Evolutionary conservation across 805 yeast species (phyloP).

Genomic region (Kregervanrija pseudodelftensis): DNA sequence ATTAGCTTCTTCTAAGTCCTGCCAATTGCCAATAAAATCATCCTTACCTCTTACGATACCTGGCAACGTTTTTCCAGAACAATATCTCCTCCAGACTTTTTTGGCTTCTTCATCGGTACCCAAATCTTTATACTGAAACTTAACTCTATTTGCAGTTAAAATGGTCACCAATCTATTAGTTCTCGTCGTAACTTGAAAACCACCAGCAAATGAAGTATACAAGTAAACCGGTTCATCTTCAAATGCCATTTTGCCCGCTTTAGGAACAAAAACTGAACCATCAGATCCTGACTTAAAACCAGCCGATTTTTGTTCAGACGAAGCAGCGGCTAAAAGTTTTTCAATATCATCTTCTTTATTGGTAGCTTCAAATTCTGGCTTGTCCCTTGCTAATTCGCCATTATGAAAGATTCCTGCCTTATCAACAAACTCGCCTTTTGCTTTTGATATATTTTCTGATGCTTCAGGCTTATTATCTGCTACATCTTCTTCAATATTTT

Average conservation of each 20-base stretch:
- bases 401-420: slow-evolving; percentile 1
- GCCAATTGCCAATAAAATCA: slow-evolving; percentile 78
- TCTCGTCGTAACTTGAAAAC: slow-evolving; percentile 68
- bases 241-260: slow-evolving; percentile 26
- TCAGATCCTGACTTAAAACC: slow-evolving; percentile 2
- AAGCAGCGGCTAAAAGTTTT: slow-evolving; percentile 22
- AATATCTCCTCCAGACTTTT: slow-evolving; percentile 71
- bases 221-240: slow-evolving; percentile 61
- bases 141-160: slow-evolving; percentile 63
- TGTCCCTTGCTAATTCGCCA: slow-evolving; percentile 1
- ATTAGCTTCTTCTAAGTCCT: slow-evolving; percentile 79
- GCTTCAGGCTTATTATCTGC: not conserved
- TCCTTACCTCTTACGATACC: slow-evolving; percentile 81
- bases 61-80: slow-evolving; percentile 70
- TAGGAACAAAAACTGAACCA: slow-evolving; percentile 28
- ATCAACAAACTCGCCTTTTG: slow-evolving; percentile 1
- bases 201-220: slow-evolving; percentile 84
- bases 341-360: slow-evolving; percentile 18
- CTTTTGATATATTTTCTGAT: slow-evolving; percentile 5
- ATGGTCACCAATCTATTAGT: slow-evolving; percentile 74
- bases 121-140: slow-evolving; percentile 64
- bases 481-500: not conserved
- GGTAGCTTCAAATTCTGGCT: slow-evolving; percentile 5
- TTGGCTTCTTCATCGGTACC: slow-evolving; percentile 87
- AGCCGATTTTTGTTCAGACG: slow-evolving; percentile 14